phyloP scores from a whole-genome alignment of 2,329 filamentous ascomycete species.

The Venturia pyrina region DNA sequence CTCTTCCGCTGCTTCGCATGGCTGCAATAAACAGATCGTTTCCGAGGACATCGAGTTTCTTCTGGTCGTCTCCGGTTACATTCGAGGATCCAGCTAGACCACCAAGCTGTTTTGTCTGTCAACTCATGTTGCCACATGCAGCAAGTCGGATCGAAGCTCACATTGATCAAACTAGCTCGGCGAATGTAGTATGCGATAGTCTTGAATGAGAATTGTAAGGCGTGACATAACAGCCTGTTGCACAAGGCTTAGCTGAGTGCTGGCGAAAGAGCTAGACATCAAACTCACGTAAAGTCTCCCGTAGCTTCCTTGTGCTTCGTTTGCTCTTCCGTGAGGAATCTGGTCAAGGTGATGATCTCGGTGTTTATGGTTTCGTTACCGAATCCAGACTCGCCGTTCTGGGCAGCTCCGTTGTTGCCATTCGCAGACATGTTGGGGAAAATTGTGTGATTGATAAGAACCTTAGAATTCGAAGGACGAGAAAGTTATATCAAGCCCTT shows the following conservation, averaged over 20 bases:
- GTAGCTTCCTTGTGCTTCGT: conserved; percentile 86
- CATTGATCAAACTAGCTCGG: conserved; percentile 84
- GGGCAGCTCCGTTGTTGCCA: background rate
- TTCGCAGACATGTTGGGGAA: conserved; percentile 5
- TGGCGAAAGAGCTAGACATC: background rate
- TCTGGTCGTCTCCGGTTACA: conserved; percentile 93
- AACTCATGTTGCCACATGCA: background rate
- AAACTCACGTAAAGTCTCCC: conserved; percentile 88
- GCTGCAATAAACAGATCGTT: conserved; percentile 96
- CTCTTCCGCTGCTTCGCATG: conserved; percentile 87
- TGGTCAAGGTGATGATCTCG: conserved; percentile 88
- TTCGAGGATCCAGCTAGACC: conserved; percentile 93
- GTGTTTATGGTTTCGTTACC: conserved; percentile 79
- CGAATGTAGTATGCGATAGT: conserved; percentile 99
- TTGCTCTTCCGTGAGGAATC: conserved; percentile 95
- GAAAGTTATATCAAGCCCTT: background rate
- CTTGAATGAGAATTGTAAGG: conserved; percentile 99
- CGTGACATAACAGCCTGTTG: conserved; percentile 83
- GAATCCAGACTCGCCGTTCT: conserved; percentile 34
- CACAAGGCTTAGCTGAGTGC: background rate
- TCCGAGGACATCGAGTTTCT: conserved; percentile 98
- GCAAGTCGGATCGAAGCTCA: conserved; percentile 17
- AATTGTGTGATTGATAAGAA: background rate
- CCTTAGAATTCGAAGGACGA: background rate
- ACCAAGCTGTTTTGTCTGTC: conserved; percentile 47